Conservation (phyloP, 176 grass and related monocot genomes). For the Rhynchospora pubera region DNA sequence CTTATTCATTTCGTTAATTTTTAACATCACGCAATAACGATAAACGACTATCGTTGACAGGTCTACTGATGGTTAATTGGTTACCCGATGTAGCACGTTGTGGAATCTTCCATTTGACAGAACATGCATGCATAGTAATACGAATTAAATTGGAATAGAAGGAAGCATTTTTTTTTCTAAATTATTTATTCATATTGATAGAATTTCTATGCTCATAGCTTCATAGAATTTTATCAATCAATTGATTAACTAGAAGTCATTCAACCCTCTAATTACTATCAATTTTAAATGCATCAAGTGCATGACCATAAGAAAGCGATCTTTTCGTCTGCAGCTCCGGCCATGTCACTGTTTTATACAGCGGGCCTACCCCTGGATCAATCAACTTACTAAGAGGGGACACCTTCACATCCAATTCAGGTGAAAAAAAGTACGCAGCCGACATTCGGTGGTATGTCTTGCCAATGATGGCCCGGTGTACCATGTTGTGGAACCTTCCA, state of each 20-base stretch:
- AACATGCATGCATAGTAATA: neutral
- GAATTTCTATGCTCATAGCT: neutral
- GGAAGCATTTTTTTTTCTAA: neutral
- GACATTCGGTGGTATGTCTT: slow-evolving; percentile 28
- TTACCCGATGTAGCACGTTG: no score
- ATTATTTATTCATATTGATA: neutral
- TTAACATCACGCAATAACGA: no score
- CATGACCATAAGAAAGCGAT: neutral
- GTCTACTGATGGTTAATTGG: no score
- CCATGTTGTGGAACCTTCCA: slow-evolving; percentile 34
- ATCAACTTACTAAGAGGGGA: slow-evolving; percentile 12
- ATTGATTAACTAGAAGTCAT: neutral
- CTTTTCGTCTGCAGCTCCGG: slow-evolving; percentile 22
- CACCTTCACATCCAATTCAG: slow-evolving; percentile 23
- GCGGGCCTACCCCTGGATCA: no score
- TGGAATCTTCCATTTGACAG: no score
- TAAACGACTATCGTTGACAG: no score
- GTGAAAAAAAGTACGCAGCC: slow-evolving; percentile 33
- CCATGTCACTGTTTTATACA: slow-evolving; percentile 43
- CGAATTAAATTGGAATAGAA: neutral
- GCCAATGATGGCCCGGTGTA: slow-evolving; percentile 53
- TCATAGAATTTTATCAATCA: neutral
- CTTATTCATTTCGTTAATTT: no score
- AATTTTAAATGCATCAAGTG: neutral
- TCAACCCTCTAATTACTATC: neutral